phyloP scores from a whole-genome alignment of 2,329 filamentous ascomycete genomes.

The Cladosporium sp. region DNA sequence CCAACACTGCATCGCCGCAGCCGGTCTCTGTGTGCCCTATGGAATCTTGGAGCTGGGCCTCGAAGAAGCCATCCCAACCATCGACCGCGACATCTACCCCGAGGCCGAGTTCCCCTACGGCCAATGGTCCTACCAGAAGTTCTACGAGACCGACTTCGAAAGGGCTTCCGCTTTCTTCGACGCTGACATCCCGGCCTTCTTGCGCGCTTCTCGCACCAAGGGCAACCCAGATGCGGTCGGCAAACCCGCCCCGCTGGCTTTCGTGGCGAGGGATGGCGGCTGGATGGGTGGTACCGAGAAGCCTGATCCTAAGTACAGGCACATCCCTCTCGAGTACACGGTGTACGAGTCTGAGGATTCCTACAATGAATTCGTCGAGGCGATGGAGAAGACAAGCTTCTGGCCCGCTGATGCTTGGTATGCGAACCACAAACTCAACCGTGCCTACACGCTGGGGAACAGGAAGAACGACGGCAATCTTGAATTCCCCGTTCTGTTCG shows the following conservation, averaged over 20 bases:
- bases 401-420: slow-evolving; percentile 40
- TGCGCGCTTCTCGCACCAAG: slow-evolving; percentile 25
- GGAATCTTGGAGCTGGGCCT: slow-evolving; percentile 39
- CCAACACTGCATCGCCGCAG: slow-evolving; percentile 29
- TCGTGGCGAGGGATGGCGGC: slow-evolving; percentile 25
- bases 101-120: slow-evolving; percentile 38
- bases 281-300: slow-evolving; percentile 30
- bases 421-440: slow-evolving; percentile 41
- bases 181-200: slow-evolving; percentile 21
- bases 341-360: slow-evolving; percentile 28
- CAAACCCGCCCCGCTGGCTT: slow-evolving; percentile 24
- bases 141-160: slow-evolving; percentile 30
- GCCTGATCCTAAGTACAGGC: slow-evolving; percentile 23
- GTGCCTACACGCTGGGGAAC: slow-evolving; percentile 37
- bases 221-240: slow-evolving; percentile 24
- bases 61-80: slow-evolving; percentile 30
- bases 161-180: slow-evolving; percentile 18
- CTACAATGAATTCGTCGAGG: slow-evolving; percentile 27
- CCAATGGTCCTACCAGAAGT: slow-evolving; percentile 34
- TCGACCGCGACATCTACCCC: slow-evolving; percentile 46
- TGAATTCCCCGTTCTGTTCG: slow-evolving; percentile 35
- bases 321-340: slow-evolving; percentile 29
- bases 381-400: slow-evolving; percentile 39
- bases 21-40: slow-evolving; percentile 38
- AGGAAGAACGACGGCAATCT: slow-evolving; percentile 32